Evolutionary conservation across 768 basidiomycete species (phyloP).

Genomic region (Suillus discolor): DNA sequence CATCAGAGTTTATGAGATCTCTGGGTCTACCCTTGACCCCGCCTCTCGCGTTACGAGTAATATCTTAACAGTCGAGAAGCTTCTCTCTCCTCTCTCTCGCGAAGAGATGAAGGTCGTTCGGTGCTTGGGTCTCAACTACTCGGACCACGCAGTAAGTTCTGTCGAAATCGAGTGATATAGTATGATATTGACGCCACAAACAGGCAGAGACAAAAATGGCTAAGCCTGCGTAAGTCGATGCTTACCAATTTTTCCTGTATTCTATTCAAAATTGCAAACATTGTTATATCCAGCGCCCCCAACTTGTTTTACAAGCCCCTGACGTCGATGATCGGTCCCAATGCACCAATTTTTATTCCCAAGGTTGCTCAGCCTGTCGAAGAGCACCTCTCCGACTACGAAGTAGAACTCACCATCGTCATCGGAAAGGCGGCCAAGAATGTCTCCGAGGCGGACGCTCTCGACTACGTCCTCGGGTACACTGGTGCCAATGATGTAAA

Average conservation of each 20-base stretch:
- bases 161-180: background rate
- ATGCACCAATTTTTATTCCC: slow-evolving; percentile 66
- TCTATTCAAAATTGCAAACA: background rate
- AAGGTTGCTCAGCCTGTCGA: slow-evolving; percentile 67
- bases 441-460: slow-evolving; percentile 76
- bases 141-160: slow-evolving; percentile 71
- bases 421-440: slow-evolving; percentile 82
- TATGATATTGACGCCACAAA: background rate
- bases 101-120: slow-evolving; percentile 71
- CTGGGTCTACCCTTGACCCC: slow-evolving; percentile 69
- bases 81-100: slow-evolving; percentile 68
- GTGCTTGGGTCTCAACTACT: slow-evolving; percentile 81
- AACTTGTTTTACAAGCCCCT: slow-evolving; percentile 81
- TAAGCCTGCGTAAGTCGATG: slow-evolving; percentile 55
- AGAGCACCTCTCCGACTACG: slow-evolving; percentile 78
- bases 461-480: slow-evolving; percentile 86
- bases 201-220: slow-evolving; percentile 69
- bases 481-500: slow-evolving; percentile 78
- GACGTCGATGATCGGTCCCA: slow-evolving; percentile 69
- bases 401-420: slow-evolving; percentile 80
- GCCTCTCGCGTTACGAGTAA: slow-evolving; percentile 62
- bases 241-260: background rate
- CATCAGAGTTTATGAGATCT: slow-evolving; percentile 73
- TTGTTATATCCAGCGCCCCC: slow-evolving; percentile 49
- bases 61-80: slow-evolving; percentile 68